Evolutionary conservation across 345 rosid species (phyloP), one percentile per base, ranked within the genome.

Genomic region (Acer yangbiense): DNA sequence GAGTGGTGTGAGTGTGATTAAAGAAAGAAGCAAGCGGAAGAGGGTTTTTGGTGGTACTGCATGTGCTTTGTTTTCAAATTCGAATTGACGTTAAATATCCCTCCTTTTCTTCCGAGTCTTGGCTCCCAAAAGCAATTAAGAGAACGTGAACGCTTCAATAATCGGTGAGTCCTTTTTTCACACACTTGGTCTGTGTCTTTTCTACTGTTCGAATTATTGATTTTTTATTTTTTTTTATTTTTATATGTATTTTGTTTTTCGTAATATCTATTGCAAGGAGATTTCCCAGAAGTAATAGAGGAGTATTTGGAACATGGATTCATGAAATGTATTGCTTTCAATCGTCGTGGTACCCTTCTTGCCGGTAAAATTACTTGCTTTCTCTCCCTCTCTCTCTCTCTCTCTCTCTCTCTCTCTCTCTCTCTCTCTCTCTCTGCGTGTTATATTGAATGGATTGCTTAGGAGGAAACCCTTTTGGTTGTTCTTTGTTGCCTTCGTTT

Each of bases 261-360:
- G 61, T 48, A 58, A 88, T 98, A 94, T 89, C 98, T 98, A 39
- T 57, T 97, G 84, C 99, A 97, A 89, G 99, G 99, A 78, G 98
- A 94, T 85, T 97, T 94, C 72, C 98, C 98, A 12, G 98, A 94
- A 81, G 98, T 94, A 65, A 94, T 97, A 74, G 98, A 97, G 88
- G 99, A 97, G 87, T 97, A 88, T 81, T 77, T 97, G 87, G 97
- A 97, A 65, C 94, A 97, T 85, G 99, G 98, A 14, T 83, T 91
- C 73, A 94, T 90, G 90, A 93, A 96, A 73, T 96, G 99, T 68
- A 86, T 97, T 48, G 97, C 99, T 78, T 97, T 97, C 66, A 97
- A 97, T 76, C 98, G 97, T 80, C 96, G 98, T 44, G 99, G 98
- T 0, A 91, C 98, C 69, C 98, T 97, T 82, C 98, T 97, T 61